Base-by-base conservation (phyloP, 1,139 yeast genomes). In the Kurtzmaniella quercitrusa region DNA sequence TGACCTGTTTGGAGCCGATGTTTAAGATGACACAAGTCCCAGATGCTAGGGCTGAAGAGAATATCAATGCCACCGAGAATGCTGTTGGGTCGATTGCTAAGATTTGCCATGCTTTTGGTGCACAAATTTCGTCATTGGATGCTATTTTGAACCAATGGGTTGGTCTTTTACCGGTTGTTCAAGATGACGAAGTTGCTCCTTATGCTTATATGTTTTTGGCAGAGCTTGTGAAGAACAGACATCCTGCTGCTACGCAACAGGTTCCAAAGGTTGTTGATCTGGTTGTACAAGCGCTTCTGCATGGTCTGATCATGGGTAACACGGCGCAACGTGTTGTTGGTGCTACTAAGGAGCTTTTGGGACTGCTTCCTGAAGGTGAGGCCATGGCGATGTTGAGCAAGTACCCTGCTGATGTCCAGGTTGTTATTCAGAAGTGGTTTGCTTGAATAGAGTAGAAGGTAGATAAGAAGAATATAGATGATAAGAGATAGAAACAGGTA, bases 141-240 rank as follows among this genome's bases (percentile, higher is more conserved):
- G 72, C 75, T 23, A 77, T 86, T 17, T 69, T 88, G 43, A 76
- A 73, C 33, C 85, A 79, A 51, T 93, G 98, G 98, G 70, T 93
- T 45, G 76, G 77, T 49, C 77, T 90, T 12, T 76, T 93, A 54
- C 98, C 98, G 24, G 77, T 91, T 40, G 66, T 82, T 16, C 85
- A 82, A 54, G 97, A 93, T 63, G 87, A 82, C 38, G 94, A 87
- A 54, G 95, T 95, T 8, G 97, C 98, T 2, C 82, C 90, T n/a
- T 88, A 75, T 63, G 83, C 90, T 21, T 93, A 89, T 65, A 71
- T 77, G 51, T 91, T 89, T 61, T 73, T 93, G 56, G 70, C 83
- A 24, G 87, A 85, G 50, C 71, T 93, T 55, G 83, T 91, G 41
- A 84, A 84, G 42, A 77, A 75, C 49, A 76, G 79, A 45, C 94